Percentiles rank a stretch among this genome's conserved stretches.
These are phyloP conservation scores for Paracoccidioides lutzii DNA, from an alignment of 2,329 filamentous ascomycete species.

Conservation along the genomic window DNA sequence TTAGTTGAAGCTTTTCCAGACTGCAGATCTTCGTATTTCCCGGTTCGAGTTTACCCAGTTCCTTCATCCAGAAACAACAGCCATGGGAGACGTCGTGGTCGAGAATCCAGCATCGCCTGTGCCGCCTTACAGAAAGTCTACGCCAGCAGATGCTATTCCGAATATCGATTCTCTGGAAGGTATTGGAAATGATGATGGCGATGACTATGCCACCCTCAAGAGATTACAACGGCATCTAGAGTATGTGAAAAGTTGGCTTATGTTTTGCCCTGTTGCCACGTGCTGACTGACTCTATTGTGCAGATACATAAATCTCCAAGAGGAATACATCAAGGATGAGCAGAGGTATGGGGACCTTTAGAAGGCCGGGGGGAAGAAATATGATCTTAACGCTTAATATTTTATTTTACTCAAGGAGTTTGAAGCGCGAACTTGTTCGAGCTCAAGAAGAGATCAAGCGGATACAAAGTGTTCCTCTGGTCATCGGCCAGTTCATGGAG, in stretches of 20 bases:
- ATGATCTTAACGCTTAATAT: conserved; percentile 9
- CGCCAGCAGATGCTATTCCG: conserved; percentile 64
- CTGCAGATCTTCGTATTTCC: neutral
- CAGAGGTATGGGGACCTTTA: conserved; percentile 49
- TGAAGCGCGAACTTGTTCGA: conserved; percentile 92
- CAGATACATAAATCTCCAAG: conserved; percentile 90
- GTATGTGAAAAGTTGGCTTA: conserved; percentile 39
- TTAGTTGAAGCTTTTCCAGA: no score
- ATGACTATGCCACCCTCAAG: conserved; percentile 93
- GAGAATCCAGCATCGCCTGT: conserved; percentile 65
- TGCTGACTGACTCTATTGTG: conserved; percentile 10
- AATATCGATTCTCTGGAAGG: conserved; percentile 86
- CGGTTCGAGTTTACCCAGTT: neutral
- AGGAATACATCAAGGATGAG: conserved; percentile 99
- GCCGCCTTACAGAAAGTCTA: conserved; percentile 68
- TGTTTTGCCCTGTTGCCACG: conserved; percentile 12
- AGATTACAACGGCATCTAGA: conserved; percentile 93
- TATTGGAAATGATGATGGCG: conserved; percentile 62
- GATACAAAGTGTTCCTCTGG: conserved; percentile 93
- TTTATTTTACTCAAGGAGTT: conserved; percentile 49
- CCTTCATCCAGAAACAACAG: conserved; percentile 10
- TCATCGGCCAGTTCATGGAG: conserved; percentile 99
- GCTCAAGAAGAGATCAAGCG: conserved; percentile 99
- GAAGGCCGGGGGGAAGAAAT: neutral
- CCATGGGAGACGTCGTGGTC: conserved; percentile 77